A percentile compares a stretch with the other conserved stretches of the same genome.
Conservation (phyloP, 2,329 filamentous ascomycete genomes). For the Beauveria varroae region DNA sequence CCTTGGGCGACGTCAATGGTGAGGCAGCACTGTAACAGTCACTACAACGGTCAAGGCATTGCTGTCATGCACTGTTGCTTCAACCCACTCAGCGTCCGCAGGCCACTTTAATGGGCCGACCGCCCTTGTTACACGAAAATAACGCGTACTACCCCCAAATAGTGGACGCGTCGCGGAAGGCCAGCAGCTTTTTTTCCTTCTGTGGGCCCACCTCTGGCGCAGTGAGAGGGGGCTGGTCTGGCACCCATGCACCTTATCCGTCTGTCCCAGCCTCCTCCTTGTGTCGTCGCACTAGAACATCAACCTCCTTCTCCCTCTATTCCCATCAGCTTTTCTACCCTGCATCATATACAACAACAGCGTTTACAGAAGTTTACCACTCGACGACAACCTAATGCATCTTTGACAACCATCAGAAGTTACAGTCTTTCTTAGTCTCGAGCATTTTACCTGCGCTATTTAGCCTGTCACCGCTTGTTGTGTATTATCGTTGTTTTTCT, state of each 20-base stretch:
- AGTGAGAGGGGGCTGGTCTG: slow-evolving; percentile 10
- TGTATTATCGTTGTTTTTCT: background rate
- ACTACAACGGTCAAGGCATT: too few relatives aligned
- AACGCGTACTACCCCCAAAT: background rate
- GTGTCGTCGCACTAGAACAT: slow-evolving; percentile 9
- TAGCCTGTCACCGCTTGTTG: slow-evolving; percentile 1
- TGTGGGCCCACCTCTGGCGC: background rate
- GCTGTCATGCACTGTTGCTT: too few relatives aligned
- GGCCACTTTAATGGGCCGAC: slow-evolving; percentile 1
- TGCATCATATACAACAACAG: slow-evolving; percentile 6
- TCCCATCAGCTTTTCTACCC: slow-evolving; percentile 8
- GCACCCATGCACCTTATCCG: slow-evolving; percentile 1
- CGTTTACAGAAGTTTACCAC: background rate
- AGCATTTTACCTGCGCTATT: background rate
- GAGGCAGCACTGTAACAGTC: too few relatives aligned
- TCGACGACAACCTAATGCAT: slow-evolving; percentile 2
- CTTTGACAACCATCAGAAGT: background rate
- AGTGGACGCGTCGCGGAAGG: slow-evolving; percentile 1
- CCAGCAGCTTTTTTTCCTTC: background rate
- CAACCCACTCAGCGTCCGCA: background rate
- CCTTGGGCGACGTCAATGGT: too few relatives aligned
- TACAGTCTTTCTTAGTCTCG: slow-evolving; percentile 3
- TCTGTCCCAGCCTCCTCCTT: slow-evolving; percentile 12
- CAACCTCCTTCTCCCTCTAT: slow-evolving; percentile 7
- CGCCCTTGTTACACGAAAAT: slow-evolving; percentile 9